Evolutionary conservation across 495 filamentous ascomycete genomes (phyloP), one percentile per base, ranked within the genome.

Genomic region (Daldinia caldariorum): DNA sequence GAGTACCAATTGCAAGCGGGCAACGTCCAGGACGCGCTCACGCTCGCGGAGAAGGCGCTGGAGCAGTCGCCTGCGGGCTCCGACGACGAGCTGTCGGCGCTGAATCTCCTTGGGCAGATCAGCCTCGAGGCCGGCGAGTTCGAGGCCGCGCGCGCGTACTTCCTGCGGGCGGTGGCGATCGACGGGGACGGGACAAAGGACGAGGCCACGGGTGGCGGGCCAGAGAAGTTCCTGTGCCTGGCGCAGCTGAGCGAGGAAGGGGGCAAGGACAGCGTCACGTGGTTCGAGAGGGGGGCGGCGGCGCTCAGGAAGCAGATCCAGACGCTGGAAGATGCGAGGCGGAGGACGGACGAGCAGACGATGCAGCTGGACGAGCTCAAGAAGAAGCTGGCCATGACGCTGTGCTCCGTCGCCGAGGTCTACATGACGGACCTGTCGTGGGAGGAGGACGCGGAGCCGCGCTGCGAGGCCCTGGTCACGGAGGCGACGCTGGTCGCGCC

Each of bases 391-490:
- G 91, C 92, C 0, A 91, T 89, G 67, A 92, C 94, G 4, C 84
- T 99, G 31, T 98, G 96, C 79, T 91, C 90, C 2, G 89, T 97
- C 60, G 88, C 91, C 0, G 96, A 99, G 78, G 91, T 97, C 35
- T 98, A 97, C 77, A 99, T 99, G 96, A 98, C 94, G 32, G 96
- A 99, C 82, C 85, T 99, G 67, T 83, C 91, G 26, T 97, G 92
- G 92, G 93, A 96, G 77, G 88, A 89, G 53, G 92, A 96, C 69
- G 94, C 94, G 1, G 96, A 98, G 78, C 78, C 83, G 49, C 84
- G 88, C 58, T 98, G 96, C 83, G 94, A 98, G 76, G 76, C 84
- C 3, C 86, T 95, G 47, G 89, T 97, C 55, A 93, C 92, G 6
- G 93, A 97, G 77, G 96, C 96, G 8, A 86, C 94, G 14, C 77